A percentile compares a stretch with the other conserved stretches of the same genome.
Conservation (phyloP, 306 rosid species). For the Fragaria nilgerrensis region DNA sequence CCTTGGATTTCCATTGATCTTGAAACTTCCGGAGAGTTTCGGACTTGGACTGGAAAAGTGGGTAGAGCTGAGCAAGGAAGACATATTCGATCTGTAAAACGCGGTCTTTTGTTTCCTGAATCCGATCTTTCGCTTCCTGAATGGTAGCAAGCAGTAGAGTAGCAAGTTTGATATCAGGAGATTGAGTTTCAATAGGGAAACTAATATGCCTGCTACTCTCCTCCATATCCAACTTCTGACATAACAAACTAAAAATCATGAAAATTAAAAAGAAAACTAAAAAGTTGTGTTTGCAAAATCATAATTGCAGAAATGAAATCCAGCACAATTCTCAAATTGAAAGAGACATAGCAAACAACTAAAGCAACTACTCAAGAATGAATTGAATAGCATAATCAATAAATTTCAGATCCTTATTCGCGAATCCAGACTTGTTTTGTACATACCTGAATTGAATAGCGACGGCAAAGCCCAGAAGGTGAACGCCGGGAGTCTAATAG, state of each 20-base stretch:
- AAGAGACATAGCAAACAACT: not conserved
- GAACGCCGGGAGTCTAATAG: not conserved
- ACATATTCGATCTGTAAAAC: conserved; percentile 75
- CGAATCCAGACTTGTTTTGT: not conserved
- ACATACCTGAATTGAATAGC: not conserved
- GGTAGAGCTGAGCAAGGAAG: conserved; percentile 70
- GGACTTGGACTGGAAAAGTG: conserved; percentile 48
- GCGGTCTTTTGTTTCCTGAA: conserved; percentile 70
- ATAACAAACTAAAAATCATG: too few relatives aligned
- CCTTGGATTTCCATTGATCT: conserved; percentile 40
- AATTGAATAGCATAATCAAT: not conserved
- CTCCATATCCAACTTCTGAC: conserved; percentile 33
- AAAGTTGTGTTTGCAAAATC: not conserved
- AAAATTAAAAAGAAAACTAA: not conserved
- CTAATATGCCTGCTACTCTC: conserved; percentile 30
- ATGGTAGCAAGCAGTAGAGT: conserved; percentile 80
- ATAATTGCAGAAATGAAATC: not conserved
- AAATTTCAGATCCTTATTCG: not conserved
- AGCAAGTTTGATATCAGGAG: conserved; percentile 54
- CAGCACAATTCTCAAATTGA: not conserved
- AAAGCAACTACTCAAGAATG: not conserved
- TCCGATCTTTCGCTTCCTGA: conserved; percentile 78
- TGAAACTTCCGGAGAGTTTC: conserved; percentile 36
- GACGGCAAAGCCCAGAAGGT: not conserved
- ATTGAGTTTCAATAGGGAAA: conserved; percentile 19